These are phyloP conservation scores for Paraglomus brasilianum DNA, from an alignment of 192 early-diverging fungal species.

Conservation along the genomic window DNA sequence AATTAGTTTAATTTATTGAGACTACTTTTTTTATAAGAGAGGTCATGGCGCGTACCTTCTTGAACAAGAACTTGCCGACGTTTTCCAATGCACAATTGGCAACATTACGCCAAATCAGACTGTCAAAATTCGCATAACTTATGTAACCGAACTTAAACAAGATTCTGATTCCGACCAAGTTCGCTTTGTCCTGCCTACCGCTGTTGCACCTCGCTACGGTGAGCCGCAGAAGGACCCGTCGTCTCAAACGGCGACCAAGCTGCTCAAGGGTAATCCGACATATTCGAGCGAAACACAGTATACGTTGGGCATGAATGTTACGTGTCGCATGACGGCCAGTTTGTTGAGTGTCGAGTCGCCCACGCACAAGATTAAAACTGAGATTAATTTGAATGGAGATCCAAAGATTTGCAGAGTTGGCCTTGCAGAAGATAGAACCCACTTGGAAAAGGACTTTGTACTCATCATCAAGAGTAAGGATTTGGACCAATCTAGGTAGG, in stretches of 20 bases:
- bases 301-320: constrained; percentile 30
- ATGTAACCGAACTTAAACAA: constrained; percentile 48
- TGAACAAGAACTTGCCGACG: constrained; percentile 31
- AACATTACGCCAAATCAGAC: constrained; percentile 41
- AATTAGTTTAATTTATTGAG: too few species aligned
- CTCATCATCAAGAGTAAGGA: constrained; percentile 35
- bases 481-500: constrained; percentile 38
- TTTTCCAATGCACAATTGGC: constrained; percentile 50
- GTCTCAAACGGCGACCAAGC: too few species aligned
- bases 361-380: constrained; percentile 42
- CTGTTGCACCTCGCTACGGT: constrained; percentile 42
- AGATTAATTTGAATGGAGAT: constrained; percentile 26
- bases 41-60: constrained; percentile 16
- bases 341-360: constrained; percentile 45
- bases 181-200: constrained; percentile 48
- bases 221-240: too few species aligned
- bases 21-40: too few species aligned
- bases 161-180: constrained; percentile 48
- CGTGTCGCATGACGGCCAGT: constrained; percentile 28
- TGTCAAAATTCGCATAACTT: constrained; percentile 45
- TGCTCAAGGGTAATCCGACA: too few species aligned
- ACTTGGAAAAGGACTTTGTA: constrained; percentile 45
- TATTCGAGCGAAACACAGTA: too few species aligned
- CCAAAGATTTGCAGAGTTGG: constrained; percentile 18
- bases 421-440: constrained; percentile 27